Conservation (phyloP, 2,329 filamentous ascomycete species). For the Aspergillus aculeatus region DNA sequence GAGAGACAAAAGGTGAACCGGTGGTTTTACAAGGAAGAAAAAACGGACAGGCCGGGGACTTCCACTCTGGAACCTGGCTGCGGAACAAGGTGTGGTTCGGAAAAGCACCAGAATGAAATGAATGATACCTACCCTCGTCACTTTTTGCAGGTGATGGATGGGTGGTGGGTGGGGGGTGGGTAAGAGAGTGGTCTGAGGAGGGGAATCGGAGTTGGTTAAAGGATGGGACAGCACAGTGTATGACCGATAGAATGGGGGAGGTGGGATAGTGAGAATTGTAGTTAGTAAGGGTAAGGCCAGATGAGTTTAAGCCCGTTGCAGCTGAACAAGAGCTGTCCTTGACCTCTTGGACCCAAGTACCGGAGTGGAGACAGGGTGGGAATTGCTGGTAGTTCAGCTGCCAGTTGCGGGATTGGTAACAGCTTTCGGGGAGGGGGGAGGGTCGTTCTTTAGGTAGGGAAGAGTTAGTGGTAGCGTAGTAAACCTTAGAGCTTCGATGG, state of each 20-base stretch:
- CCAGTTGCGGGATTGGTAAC: conserved; percentile 2
- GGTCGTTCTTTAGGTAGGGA: not conserved
- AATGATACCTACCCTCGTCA: conserved; percentile 20
- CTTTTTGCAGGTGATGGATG: not conserved
- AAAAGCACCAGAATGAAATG: conserved; percentile 19
- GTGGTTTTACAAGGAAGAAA: conserved; percentile 25
- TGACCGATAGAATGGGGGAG: not conserved
- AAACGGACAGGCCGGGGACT: conserved; percentile 21
- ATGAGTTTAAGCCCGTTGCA: conserved; percentile 14
- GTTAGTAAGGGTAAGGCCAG: conserved; percentile 20
- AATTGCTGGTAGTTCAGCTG: not conserved
- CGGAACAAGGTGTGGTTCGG: conserved; percentile 20
- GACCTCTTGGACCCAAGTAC: conserved; percentile 17
- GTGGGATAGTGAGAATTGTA: not conserved
- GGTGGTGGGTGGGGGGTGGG: conserved; percentile 14
- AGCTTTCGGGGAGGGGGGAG: not conserved
- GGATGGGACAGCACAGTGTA: conserved; percentile 15
- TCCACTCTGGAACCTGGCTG: conserved; percentile 26
- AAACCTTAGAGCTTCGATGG: conserved; percentile 2
- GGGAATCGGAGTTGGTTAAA: conserved; percentile 19
- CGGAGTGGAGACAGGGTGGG: conserved; percentile 23
- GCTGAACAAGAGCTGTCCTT: conserved; percentile 7
- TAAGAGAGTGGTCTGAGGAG: conserved; percentile 6
- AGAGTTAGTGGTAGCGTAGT: not conserved
- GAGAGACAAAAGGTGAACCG: conserved; percentile 20